Evolutionary conservation across 495 filamentous ascomycete genomes (phyloP).

Genomic region (Neurospora tetrasperma): DNA sequence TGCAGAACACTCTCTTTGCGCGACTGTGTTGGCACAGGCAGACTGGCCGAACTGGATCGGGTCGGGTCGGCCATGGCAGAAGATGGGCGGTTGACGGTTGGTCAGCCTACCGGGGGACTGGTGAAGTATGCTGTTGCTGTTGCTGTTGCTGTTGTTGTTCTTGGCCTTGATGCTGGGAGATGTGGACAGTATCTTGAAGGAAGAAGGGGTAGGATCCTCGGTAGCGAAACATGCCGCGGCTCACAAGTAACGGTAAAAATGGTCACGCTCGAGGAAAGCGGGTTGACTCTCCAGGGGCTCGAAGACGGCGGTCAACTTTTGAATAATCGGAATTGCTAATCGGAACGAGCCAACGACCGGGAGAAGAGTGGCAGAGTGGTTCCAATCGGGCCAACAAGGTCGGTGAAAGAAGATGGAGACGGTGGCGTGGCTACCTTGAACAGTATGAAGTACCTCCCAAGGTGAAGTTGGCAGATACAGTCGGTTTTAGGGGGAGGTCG

Average conservation of each 20-base stretch:
- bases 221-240: conserved; percentile 10
- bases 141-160: neutral
- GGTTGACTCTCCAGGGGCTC: neutral
- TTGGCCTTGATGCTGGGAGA: neutral
- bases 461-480: neutral
- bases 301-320: neutral
- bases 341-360: neutral
- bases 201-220: conserved; percentile 2
- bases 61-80: conserved; percentile 18
- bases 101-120: neutral
- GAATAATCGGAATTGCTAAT: neutral
- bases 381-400: neutral
- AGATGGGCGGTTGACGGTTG: neutral
- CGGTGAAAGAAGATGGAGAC: neutral
- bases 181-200: neutral
- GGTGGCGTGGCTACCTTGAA: neutral
- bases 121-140: neutral
- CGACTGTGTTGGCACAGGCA: neutral
- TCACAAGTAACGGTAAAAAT: neutral
- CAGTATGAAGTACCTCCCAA: neutral
- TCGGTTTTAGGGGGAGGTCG: neutral
- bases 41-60: conserved; percentile 5
- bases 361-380: neutral
- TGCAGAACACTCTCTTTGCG: conserved; percentile 15
- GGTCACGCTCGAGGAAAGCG: neutral